Base-by-base conservation (phyloP, 345 rosid genomes). In the Crucihimalaya himalaica region DNA sequence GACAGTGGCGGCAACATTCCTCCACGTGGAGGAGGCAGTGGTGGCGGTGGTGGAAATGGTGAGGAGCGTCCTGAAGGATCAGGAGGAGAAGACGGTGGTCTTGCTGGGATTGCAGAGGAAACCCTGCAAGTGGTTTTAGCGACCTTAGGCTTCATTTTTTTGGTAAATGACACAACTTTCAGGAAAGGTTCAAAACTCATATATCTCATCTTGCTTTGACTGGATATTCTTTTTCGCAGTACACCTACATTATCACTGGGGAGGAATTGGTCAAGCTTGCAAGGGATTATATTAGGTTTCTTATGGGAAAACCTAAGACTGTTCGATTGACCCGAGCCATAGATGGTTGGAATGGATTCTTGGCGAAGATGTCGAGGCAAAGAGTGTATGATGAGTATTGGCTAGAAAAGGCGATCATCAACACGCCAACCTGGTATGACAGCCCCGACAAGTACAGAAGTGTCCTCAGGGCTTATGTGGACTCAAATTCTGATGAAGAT, bases 341-440 rank as follows among this genome's bases (percentile, higher is more conserved):
- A 87, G 43, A 86, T 31, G 27, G 43, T 32, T 87, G 90, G 88
- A 74, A 69, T 32, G 78, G 53, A 32, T 71, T 83, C 64, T 37
- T 35, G 42, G 72, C 70, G 68, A 58, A 11, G 66, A 64, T 82
- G 61, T 80, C 71, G 0, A 84, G 65, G 77, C 68, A 70, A 76
- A 78, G 59, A 55, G 84, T 72, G 21, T 57, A 72, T 3, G 89
- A 88, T 54, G 71, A 82, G 72, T 66, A 73, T 29, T 86, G 89
- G 93, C 79, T 92, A 72, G 91, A 87, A 66, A 88, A 75, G 81
- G 87, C 78, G 12, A 87, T 87, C 55, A 66, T 87, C 80, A 87
- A 79, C 53, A 88, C 90, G n/a, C 80, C 93, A 5, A 90, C 97
- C 13, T 74, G 80, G 83, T 90, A 78, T 46, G 93, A 92, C 71